Base-by-base conservation (phyloP, 495 filamentous ascomycete genomes). In the Diplogelasinospora grovesii region DNA sequence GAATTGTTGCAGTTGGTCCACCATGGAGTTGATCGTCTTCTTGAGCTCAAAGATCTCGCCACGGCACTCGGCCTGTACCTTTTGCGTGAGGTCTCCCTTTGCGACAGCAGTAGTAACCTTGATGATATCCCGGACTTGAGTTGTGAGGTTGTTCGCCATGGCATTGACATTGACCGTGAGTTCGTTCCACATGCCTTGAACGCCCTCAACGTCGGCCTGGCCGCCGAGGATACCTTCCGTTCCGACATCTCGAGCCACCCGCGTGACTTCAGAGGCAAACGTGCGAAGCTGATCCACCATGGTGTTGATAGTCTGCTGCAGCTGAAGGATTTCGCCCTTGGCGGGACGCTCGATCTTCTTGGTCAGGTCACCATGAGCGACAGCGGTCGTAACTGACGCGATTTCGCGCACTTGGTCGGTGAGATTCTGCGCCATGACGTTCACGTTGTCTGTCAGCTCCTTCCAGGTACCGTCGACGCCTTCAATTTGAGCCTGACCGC, bases 271-370 rank as follows among this genome's bases (percentile, higher is more conserved):
- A 11, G 87, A 90, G 29, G 92, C 92, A 66, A 99, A 99, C 8
- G 89, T 95, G 41, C 89, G 81, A 34, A 99, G 71, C 66, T 99
- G 92, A 52, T 95, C 90, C 56, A 99, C 93, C 92, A 98, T 98
- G 60, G 85, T 94, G 53, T 98, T 98, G 52, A 98, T 97, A 0
- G 92, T 98, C 57, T 95, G 86, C 61, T 98, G 93, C 16, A 98
- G 71, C 58, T 97, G 85, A 22, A 95, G 68, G 51, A 98, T 97
- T 69, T 98, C 93, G 53, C 92, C 92, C 53, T 86, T 82, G 41
- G 92, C 93, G 15, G 89, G 86, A 60, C 89, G 82, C 56, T 93
- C 84, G 46, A 98, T 95, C 64, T 97, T 97, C 63, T 92, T 85
- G 48, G 86, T 94, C 43, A 98, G 69, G 68, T 98, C 90, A 60